phyloP scores from a whole-genome alignment of 73 alveolate genomes.

The Tetrahymena malaccensis region DNA sequence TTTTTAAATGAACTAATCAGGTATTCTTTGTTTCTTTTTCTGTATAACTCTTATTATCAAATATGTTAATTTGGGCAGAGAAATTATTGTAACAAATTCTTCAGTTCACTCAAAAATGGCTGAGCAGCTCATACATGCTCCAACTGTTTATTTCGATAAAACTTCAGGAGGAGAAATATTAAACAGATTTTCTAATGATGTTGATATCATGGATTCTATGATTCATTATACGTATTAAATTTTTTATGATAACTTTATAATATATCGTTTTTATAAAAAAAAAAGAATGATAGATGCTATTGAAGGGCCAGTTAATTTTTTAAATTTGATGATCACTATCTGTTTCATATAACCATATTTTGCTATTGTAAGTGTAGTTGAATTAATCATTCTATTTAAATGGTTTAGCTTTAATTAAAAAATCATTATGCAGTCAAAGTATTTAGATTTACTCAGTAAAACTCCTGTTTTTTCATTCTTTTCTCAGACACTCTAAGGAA shows the following conservation, averaged over 20 bases:
- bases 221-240: background rate
- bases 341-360: background rate
- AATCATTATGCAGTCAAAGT: background rate
- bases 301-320: background rate
- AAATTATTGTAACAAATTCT: background rate
- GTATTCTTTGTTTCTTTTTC: background rate
- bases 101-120: constrained; percentile 39
- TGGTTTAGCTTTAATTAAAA: background rate
- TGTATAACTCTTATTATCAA: background rate
- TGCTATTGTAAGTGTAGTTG: background rate
- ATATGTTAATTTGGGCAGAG: background rate
- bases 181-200: constrained; percentile 48
- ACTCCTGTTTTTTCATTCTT: background rate
- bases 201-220: constrained; percentile 6
- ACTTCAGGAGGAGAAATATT: constrained; percentile 62
- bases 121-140: constrained; percentile 14
- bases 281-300: background rate
- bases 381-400: background rate
- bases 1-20: background rate
- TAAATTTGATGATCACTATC: background rate
- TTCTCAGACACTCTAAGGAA: background rate
- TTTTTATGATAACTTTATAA: background rate
- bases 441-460: background rate
- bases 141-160: constrained; percentile 45
- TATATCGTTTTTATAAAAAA: background rate